Evolutionary conservation across 441 rosid species (phyloP).

Genomic region (Metrosideros polymorpha): DNA sequence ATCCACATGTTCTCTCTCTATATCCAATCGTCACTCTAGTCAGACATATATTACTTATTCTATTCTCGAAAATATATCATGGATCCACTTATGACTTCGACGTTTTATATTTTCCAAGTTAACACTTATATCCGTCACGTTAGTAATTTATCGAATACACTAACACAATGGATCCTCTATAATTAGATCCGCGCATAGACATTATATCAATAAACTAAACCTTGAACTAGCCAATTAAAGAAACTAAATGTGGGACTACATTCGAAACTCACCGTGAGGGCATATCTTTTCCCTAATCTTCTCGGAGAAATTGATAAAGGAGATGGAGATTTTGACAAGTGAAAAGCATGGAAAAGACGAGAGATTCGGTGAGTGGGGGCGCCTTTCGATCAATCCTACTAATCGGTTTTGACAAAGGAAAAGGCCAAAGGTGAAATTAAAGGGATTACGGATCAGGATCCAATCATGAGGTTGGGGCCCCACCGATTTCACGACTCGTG

Average conservation of each 20-base stretch:
- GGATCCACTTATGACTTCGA: background rate
- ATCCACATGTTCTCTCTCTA: background rate
- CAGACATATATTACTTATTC: too few species aligned
- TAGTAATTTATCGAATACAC: background rate
- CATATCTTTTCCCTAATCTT: background rate
- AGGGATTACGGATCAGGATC: background rate
- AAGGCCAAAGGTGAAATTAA: background rate
- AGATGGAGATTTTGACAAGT: background rate
- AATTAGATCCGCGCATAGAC: background rate
- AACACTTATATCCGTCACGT: background rate
- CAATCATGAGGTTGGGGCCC: background rate
- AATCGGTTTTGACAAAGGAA: background rate
- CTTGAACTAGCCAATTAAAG: background rate
- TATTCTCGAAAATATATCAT: background rate
- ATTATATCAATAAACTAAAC: background rate
- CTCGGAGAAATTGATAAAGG: background rate
- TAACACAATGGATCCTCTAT: background rate
- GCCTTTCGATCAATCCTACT: background rate
- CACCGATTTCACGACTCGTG: background rate
- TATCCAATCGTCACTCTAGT: background rate
- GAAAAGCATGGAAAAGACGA: background rate
- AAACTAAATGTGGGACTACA: background rate
- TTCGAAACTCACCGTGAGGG: background rate
- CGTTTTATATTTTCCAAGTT: background rate
- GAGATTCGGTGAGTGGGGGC: background rate